A percentile compares a stretch with the other conserved stretches of the same genome.
Evolutionary conservation across 345 rosid species (phyloP).

Genomic region (Citrus maxima): DNA sequence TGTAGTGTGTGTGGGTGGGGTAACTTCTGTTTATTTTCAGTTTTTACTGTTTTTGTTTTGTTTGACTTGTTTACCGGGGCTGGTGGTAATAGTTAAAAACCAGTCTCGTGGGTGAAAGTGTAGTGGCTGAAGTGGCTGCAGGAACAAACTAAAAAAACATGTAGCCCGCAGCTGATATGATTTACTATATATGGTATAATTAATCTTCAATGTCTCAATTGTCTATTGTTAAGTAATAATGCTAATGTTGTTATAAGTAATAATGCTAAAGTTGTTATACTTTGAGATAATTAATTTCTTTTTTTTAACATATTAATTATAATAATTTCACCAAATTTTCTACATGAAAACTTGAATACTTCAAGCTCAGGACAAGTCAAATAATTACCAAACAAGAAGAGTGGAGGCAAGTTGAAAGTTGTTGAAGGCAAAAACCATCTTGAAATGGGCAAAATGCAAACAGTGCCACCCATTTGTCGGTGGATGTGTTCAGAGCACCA

Average conservation of each 20-base stretch:
- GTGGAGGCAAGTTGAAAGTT: background rate
- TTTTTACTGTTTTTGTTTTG: background rate
- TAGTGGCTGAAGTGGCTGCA: conserved; percentile 70
- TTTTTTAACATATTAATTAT: background rate
- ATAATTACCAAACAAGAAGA: too few species aligned
- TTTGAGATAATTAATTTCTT: background rate
- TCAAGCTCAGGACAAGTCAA: too few species aligned
- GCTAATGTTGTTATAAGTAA: too few species aligned
- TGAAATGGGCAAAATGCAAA: background rate
- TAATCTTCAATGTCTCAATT: background rate
- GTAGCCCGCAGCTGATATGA: conserved; percentile 73
- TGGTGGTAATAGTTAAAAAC: conserved; percentile 22
- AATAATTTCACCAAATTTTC: too few species aligned
- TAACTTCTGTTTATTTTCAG: background rate
- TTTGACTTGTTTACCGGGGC: background rate
- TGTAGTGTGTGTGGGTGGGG: background rate
- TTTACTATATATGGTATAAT: conserved; percentile 6
- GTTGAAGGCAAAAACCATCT: background rate
- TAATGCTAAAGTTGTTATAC: too few species aligned
- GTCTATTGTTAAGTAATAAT: background rate
- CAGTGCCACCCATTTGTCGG: background rate
- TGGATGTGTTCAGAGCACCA: background rate
- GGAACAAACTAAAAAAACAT: conserved; percentile 5
- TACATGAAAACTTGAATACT: too few species aligned
- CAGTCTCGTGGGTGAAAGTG: background rate